A percentile compares a stretch with the other conserved stretches of the same genome.
These are phyloP conservation scores for Bullera alba DNA, from an alignment of 768 basidiomycete genomes.

Conservation along the genomic window DNA sequence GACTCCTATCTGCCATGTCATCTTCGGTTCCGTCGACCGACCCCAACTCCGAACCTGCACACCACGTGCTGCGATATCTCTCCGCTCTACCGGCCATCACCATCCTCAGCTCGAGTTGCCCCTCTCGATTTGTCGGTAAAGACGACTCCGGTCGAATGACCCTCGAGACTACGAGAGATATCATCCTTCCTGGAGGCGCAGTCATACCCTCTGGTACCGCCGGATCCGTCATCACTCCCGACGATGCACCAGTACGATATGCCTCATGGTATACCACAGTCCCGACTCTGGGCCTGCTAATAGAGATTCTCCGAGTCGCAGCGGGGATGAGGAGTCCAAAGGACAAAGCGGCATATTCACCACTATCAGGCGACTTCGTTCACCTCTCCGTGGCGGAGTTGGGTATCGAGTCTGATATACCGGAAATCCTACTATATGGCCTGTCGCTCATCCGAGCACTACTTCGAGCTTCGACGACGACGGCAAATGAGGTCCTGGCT, in stretches of 20 bases:
- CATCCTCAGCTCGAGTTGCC: not conserved
- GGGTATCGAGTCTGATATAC: constrained; percentile 61
- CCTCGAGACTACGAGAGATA: not conserved
- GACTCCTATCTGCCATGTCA: constrained; percentile 70
- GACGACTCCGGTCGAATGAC: not conserved
- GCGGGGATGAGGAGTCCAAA: constrained; percentile 12
- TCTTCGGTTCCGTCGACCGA: no score
- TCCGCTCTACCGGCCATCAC: constrained; percentile 1
- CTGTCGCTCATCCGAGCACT: constrained; percentile 73
- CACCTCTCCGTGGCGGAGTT: constrained; percentile 44
- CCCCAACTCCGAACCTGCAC: no score
- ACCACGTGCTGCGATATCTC: no score
- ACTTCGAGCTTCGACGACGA: constrained; percentile 58
- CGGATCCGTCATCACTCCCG: not conserved
- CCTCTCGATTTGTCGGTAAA: not conserved
- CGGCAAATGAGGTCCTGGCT: constrained; percentile 66
- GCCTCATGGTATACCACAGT: no score
- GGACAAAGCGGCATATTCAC: not conserved
- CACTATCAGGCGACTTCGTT: constrained; percentile 4
- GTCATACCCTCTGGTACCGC: not conserved
- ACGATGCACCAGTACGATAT: constrained; percentile 2
- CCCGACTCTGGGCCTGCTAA: constrained; percentile 64
- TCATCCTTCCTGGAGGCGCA: constrained; percentile 3
- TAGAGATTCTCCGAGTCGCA: constrained; percentile 61
- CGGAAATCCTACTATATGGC: constrained; percentile 61